These are phyloP conservation scores for Suhomyces anneliseae DNA, from an alignment of 1,139 yeast genomes.

Conservation along the genomic window DNA sequence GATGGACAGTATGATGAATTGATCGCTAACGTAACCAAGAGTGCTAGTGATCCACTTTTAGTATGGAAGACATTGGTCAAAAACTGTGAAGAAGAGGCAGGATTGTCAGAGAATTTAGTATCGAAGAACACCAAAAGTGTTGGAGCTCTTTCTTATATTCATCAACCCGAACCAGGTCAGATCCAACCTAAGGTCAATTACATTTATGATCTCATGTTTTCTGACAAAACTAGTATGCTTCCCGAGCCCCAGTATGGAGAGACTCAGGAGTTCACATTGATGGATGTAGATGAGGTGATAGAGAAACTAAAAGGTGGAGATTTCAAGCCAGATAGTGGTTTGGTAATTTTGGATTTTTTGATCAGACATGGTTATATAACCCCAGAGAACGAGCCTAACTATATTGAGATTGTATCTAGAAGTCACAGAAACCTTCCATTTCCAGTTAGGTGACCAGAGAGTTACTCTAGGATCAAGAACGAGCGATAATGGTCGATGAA, in stretches of 20 bases:
- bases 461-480: too few relatives aligned
- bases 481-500: too few relatives aligned
- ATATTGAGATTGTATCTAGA: constrained; percentile 53
- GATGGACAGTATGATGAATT: too few relatives aligned
- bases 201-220: constrained; percentile 68
- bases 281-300: constrained; percentile 59
- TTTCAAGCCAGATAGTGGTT: constrained; percentile 89
- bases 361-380: constrained; percentile 75
- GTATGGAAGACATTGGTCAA: constrained; percentile 75
- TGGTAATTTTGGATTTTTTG: constrained; percentile 77
- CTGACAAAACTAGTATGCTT: constrained; percentile 38
- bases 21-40: too few relatives aligned
- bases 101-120: constrained; percentile 57
- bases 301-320: constrained; percentile 48
- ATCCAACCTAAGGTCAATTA: constrained; percentile 90
- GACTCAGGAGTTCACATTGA: constrained; percentile 67
- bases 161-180: constrained; percentile 48
- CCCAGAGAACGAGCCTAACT: constrained; percentile 63
- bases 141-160: constrained; percentile 74
- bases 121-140: constrained; percentile 42
- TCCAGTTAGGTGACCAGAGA: constrained; percentile 33
- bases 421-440: constrained; percentile 73
- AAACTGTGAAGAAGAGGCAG: constrained; percentile 92
- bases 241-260: constrained; percentile 87
- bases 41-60: constrained; percentile 52